phyloP scores from a whole-genome alignment of 2,329 filamentous ascomycete genomes.

The Ascocoryne sarcoides region DNA sequence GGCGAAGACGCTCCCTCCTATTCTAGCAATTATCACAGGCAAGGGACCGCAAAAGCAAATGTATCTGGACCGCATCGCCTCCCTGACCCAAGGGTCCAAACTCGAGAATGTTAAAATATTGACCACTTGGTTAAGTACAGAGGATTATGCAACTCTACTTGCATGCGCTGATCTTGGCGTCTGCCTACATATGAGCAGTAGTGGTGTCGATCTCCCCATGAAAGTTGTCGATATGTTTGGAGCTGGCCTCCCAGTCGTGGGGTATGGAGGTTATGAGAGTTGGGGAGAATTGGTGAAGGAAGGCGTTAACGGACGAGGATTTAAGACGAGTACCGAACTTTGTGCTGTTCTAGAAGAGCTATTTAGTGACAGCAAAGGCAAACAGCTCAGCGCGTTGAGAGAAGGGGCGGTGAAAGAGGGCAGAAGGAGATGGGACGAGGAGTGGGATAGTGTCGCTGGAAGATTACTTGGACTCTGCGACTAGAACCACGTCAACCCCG shows the following conservation, averaged over 20 bases:
- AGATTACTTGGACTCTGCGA: conserved; percentile 50
- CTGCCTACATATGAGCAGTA: conserved; percentile 86
- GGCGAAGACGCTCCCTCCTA: conserved; percentile 38
- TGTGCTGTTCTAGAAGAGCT: conserved; percentile 53
- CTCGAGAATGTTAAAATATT: conserved; percentile 63
- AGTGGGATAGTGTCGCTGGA: conserved; percentile 81
- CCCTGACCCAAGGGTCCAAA: conserved; percentile 51
- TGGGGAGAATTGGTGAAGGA: conserved; percentile 88
- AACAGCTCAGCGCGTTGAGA: conserved; percentile 52
- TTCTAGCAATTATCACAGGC: conserved; percentile 90
- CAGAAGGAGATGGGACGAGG: conserved; percentile 74
- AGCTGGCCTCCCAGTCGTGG: conserved; percentile 79
- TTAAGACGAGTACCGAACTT: conserved; percentile 62
- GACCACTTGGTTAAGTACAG: conserved; percentile 77
- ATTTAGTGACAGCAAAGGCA: conserved; percentile 42
- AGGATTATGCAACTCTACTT: conserved; percentile 77
- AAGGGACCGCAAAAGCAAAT: conserved; percentile 77
- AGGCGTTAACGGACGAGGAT: conserved; percentile 77
- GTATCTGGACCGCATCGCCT: conserved; percentile 59
- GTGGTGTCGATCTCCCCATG: conserved; percentile 94
- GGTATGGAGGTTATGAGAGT: conserved; percentile 78
- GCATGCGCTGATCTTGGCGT: conserved; percentile 83
- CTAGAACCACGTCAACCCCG: too few relatives aligned
- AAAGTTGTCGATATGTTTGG: conserved; percentile 99
- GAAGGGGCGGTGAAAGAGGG: conserved; percentile 68